Conservation (phyloP, 495 filamentous ascomycete species). For the Tetracladium setigerum region DNA sequence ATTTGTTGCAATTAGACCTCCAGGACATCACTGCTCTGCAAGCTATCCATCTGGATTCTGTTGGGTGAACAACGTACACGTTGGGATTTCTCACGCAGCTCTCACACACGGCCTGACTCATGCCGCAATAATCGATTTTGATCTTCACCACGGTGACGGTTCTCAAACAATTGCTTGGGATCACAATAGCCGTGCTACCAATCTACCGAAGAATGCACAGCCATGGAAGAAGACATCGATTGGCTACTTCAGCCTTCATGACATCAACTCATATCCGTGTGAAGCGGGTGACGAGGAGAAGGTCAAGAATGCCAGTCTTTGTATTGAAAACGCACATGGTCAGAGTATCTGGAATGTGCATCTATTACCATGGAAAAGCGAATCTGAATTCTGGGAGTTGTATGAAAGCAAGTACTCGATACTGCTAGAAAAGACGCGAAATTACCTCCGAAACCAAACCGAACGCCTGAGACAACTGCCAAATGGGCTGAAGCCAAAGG, state of each 20-base stretch:
- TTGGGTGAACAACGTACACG: conserved; percentile 97
- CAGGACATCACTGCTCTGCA: conserved; percentile 91
- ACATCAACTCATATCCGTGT: conserved; percentile 96
- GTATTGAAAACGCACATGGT: conserved; percentile 83
- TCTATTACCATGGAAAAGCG: conserved; percentile 73
- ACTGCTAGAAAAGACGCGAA: conserved; percentile 71
- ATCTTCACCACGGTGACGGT: conserved; percentile 93
- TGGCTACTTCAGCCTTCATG: conserved; percentile 92
- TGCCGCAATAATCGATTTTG: conserved; percentile 94
- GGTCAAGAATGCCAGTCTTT: conserved; percentile 82
- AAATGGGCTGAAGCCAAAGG: conserved; percentile 54
- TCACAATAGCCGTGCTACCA: conserved; percentile 58
- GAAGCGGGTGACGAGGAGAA: conserved; percentile 85
- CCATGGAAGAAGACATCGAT: conserved; percentile 74
- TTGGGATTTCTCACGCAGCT: conserved; percentile 86
- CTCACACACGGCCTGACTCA: conserved; percentile 80
- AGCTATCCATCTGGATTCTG: conserved; percentile 89
- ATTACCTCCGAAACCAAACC: conserved; percentile 63
- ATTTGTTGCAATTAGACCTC: conserved; percentile 76
- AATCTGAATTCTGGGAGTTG: conserved; percentile 78
- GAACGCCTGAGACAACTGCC: conserved; percentile 43
- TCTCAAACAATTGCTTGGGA: conserved; percentile 89
- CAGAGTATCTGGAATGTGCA: conserved; percentile 98
- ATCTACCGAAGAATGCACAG: conserved; percentile 54
- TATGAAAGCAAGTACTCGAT: conserved; percentile 70